A percentile compares a stretch with the other conserved stretches of the same genome.
Evolutionary conservation across 768 basidiomycete species (phyloP).

Genomic region (Collybia mongolica): DNA sequence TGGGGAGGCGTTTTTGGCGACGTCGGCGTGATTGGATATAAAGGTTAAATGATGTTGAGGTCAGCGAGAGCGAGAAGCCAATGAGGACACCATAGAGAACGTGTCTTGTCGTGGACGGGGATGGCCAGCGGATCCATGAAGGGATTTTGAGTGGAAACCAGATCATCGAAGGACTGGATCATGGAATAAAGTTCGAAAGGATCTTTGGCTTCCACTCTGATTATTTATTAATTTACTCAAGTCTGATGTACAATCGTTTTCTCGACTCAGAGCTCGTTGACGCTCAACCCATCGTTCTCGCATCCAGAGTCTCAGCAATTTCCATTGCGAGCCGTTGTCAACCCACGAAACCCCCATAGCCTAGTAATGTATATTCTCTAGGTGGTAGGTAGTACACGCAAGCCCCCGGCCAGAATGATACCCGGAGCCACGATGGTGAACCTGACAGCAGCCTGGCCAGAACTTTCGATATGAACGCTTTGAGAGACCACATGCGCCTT

Average conservation of each 20-base stretch:
- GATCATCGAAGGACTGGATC: slow-evolving; percentile 13
- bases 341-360: background rate
- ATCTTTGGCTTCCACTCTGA: slow-evolving; percentile 4
- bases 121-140: slow-evolving; percentile 36
- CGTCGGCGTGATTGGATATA: slow-evolving; percentile 52
- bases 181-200: slow-evolving; percentile 8
- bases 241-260: too few relatives aligned
- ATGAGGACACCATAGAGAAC: slow-evolving; percentile 52
- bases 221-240: background rate
- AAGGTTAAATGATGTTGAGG: slow-evolving; percentile 61
- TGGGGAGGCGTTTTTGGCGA: slow-evolving; percentile 28
- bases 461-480: too few relatives aligned
- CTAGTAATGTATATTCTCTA: too few relatives aligned
- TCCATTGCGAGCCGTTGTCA: too few relatives aligned
- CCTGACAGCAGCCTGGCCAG: too few relatives aligned
- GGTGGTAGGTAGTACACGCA: too few relatives aligned
- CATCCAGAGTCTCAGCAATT: too few relatives aligned
- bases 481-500: background rate
- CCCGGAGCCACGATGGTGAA: too few relatives aligned
- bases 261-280: background rate
- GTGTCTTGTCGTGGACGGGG: slow-evolving; percentile 32
- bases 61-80: slow-evolving; percentile 75
- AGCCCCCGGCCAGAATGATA: background rate
- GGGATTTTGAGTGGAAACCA: slow-evolving; percentile 22
- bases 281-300: background rate